Percentiles rank a stretch among this genome's conserved stretches.
These are phyloP conservation scores for Panicum hallii DNA, from an alignment of 202 grass and related monocot genomes.

Conservation along the genomic window DNA sequence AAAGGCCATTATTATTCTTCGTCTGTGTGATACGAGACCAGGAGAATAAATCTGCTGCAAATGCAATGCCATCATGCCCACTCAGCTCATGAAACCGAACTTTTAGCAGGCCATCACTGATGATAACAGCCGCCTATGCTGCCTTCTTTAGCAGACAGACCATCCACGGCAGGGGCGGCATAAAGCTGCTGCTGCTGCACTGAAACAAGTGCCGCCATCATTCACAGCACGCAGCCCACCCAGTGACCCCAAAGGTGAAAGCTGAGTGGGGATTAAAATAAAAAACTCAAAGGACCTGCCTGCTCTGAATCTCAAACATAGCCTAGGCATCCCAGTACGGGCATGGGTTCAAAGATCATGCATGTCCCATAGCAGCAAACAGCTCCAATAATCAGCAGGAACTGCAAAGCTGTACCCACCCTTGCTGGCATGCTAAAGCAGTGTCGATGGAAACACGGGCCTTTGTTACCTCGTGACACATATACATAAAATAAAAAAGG, in stretches of 20 bases:
- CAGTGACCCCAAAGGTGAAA: slow-evolving; percentile 15
- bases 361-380: neutral
- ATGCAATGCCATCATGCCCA: slow-evolving; percentile 1
- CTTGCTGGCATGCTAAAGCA: slow-evolving; percentile 5
- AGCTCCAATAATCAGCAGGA: neutral
- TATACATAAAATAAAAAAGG: neutral
- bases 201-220: slow-evolving; percentile 37
- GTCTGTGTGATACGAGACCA: neutral
- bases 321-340: neutral
- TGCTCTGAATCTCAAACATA: slow-evolving; percentile 29
- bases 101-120: slow-evolving; percentile 35
- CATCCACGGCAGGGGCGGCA: slow-evolving; percentile 33
- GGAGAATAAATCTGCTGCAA: slow-evolving; percentile 32
- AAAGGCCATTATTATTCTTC: slow-evolving; percentile 31
- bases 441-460: neutral
- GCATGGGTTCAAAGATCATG: neutral
- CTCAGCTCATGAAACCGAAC: neutral
- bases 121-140: slow-evolving; percentile 2
- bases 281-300: neutral
- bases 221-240: neutral
- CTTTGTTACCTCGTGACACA: neutral
- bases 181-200: slow-evolving; percentile 35
- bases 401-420: neutral
- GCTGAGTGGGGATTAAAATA: neutral
- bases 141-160: slow-evolving; percentile 52